Evolutionary conservation across 1,139 yeast genomes (phyloP), one percentile per base, ranked within the genome.

Genomic region (Eremothecium cymbalariae): DNA sequence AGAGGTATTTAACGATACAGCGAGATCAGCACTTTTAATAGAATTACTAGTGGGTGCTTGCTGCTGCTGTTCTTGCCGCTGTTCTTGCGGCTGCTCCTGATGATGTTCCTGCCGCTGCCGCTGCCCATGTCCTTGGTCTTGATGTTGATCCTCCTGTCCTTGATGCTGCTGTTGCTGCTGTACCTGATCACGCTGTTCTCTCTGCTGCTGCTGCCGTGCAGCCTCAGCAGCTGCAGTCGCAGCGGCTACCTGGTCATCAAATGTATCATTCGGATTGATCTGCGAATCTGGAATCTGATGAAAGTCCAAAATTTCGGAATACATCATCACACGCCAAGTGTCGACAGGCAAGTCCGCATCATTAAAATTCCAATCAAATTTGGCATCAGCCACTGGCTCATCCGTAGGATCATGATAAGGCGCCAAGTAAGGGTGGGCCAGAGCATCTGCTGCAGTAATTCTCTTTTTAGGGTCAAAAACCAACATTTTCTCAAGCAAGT

Each of bases 271-370:
- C 2, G 58, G 54, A 43, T 55, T 59, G 31, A 55, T 55, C 37
- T 51, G 59, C 17, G 50, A 44, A 25, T 57, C 56, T 12, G 57
- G 65, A 32, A 61, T 62, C 44, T 62, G 64, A 63, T 90, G 98
- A 70, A 88, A 90, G 59, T 88, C 97, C 47, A 90, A 68, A 44
- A 90, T 90, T 63, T 90, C 98, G 34, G 94, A 81, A 62, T 90
- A 90, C 95, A 90, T 90, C 98, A 90, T 90, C 18, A 88, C 95
- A 63, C 95, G 77, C 98, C 98, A 90, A 8, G 95, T 85, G 55
- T 90, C 97, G 15, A 90, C 94, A 1, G 98, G 97, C 51, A 90
- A 70, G 61, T 90, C 98, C 0, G 96, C 97, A 53, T 93, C 97
- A 59, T 90, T 90, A 62, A 90, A 90, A 53, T 94, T 81, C 99